Evolutionary conservation across 495 filamentous ascomycete species (phyloP), one percentile per base, ranked within the genome.

Genomic region (Filosporella fistucella): DNA sequence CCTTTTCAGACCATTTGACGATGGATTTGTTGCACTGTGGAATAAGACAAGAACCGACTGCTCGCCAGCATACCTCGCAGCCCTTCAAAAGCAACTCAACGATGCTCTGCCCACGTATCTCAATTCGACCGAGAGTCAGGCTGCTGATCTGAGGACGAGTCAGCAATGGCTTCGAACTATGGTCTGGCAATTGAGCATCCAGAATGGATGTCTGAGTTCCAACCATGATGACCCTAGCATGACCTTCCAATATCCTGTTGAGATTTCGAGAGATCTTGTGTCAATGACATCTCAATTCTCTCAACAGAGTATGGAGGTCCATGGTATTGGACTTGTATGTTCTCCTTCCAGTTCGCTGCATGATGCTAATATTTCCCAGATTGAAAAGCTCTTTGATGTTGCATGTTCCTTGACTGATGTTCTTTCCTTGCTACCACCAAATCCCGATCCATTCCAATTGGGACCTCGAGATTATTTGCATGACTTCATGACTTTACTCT

Each of bases 91-190:
- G 56, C 78, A 84, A 53, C 73, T 89, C 1, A 75, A 70, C 12
- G 77, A 84, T 18, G 76, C 82, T 12, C 65, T 88, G 0, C 84
- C 84, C 0, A 53, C 68, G 0, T 78, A 80, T 47, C 70, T 87
- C 34, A 77, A 80, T 41, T 69, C 74, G 36, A 80, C 78, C 2
- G 81, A 91, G 45, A 77, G 70, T 8, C 84, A 89, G 63, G 76
- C 81, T 18, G 71, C 79, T 14, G 87, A 94, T 56, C 67, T 89
- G 8, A 71, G 79, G 8, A 70, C 80, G 7, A 88, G 84, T 26
- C 86, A 91, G 62, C 80, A 87, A 58, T 94, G 88, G 88, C 74
- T 91, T n/a, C 82, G 86, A 53, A 86, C 85, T 21, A 82, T 84
- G 57, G 75, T 86, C 2, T 93, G 88, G 88, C 82, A 89, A 48